These are phyloP conservation scores for Fraxinus velutina DNA, from an alignment of 305 asterid genomes.

Conservation along the genomic window DNA sequence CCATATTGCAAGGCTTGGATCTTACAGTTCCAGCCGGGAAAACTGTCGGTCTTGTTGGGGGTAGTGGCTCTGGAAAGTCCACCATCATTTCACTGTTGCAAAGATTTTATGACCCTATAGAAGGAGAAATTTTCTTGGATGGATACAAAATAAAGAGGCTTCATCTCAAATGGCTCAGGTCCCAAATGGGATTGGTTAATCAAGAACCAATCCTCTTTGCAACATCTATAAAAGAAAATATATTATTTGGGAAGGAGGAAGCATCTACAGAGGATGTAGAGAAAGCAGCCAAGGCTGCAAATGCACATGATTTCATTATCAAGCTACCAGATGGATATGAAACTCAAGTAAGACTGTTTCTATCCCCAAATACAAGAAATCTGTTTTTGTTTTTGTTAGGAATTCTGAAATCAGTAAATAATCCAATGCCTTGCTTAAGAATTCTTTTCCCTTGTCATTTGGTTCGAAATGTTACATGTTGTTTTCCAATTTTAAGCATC, in stretches of 20 bases:
- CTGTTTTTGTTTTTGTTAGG: not conserved
- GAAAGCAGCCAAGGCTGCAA: slow-evolving; percentile 64
- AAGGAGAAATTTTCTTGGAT: slow-evolving; percentile 62
- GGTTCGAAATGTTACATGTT: not conserved
- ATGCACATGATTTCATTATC: slow-evolving; percentile 61
- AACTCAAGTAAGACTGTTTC: slow-evolving; percentile 53
- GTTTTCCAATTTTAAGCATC: not conserved
- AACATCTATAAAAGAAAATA: slow-evolving; percentile 66
- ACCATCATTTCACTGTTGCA: slow-evolving; percentile 57
- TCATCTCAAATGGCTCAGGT: slow-evolving; percentile 74
- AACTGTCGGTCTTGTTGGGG: slow-evolving; percentile 63
- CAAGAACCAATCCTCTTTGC: slow-evolving; percentile 82
- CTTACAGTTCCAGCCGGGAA: slow-evolving; percentile 59
- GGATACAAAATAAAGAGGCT: slow-evolving; percentile 66
- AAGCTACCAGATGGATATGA: slow-evolving; percentile 63
- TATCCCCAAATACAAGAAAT: not conserved
- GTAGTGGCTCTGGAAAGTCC: slow-evolving; percentile 78
- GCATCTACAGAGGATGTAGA: slow-evolving; percentile 60
- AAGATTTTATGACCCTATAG: slow-evolving; percentile 65
- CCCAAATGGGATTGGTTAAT: slow-evolving; percentile 75
- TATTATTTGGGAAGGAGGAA: slow-evolving; percentile 65
- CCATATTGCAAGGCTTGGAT: slow-evolving; percentile 54
- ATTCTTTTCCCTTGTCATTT: not conserved
- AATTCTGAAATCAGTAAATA: not conserved
- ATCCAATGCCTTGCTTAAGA: not conserved